Conservation (phyloP, 202 grass and related monocot genomes). For the Hordeum pubiflorum region DNA sequence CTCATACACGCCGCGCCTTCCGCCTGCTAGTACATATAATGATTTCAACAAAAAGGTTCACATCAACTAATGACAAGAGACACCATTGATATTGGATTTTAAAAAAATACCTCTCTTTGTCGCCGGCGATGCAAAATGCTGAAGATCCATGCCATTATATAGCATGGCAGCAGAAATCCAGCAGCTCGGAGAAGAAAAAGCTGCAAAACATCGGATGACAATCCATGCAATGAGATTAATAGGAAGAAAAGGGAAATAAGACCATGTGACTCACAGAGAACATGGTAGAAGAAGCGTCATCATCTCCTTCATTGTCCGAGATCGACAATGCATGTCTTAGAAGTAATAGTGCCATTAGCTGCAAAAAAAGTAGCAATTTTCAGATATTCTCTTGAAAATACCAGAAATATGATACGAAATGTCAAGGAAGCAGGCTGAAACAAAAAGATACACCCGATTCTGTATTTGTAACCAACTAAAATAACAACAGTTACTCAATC, state of each 20-base stretch:
- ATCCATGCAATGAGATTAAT: not conserved
- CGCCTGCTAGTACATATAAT: not conserved
- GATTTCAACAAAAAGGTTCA: not conserved
- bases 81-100: not conserved
- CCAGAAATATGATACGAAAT: not conserved
- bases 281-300: constrained; percentile 81
- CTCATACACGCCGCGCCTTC: too few relatives aligned
- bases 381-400: constrained; percentile 3
- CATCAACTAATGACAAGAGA: not conserved
- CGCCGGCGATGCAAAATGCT: constrained; percentile 78
- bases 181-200: constrained; percentile 90
- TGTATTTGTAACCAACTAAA: constrained; percentile 2
- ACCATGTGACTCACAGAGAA: constrained; percentile 56
- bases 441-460: not conserved
- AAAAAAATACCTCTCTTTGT: constrained; percentile 64
- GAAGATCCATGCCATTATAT: constrained; percentile 95
- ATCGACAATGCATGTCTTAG: constrained; percentile 84
- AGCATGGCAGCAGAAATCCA: constrained; percentile 91
- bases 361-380: constrained; percentile 18
- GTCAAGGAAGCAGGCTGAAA: not conserved
- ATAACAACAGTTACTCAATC: constrained; percentile 4
- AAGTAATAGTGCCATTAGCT: constrained; percentile 85
- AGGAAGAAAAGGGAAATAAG: not conserved
- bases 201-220: constrained; percentile 35
- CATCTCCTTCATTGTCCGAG: constrained; percentile 72